Evolutionary conservation across 495 filamentous ascomycete species (phyloP), one percentile per base, ranked within the genome.

Genomic region (Daldinia bambusicola): DNA sequence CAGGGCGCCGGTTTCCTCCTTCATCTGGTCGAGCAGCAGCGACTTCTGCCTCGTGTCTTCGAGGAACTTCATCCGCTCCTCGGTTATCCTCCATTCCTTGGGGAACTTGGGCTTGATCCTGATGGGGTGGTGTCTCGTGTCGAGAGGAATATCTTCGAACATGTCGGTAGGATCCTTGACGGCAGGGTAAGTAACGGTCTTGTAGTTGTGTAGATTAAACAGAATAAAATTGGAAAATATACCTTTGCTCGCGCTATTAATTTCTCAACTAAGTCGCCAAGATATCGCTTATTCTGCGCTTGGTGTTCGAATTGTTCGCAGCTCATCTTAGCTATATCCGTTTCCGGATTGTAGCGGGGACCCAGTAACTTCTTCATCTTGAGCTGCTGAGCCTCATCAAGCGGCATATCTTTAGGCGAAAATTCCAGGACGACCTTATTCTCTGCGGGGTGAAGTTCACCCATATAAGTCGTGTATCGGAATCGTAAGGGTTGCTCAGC

Each of bases 401-500:
- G 85, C 55, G 84, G 80, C 68, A 88, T 72, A 78, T 97, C 94
- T 43, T 74, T 69, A 13, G 92, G 88, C 67, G 82, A 86, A 74
- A 98, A 95, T 77, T 97, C 93, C 31, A 98, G 87, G 6, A 98
- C 94, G 31, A 99, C 93, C 82, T 99, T 99, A 59, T 88, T 87
- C 77, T 93, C 91, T 12, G 94, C 93, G 0, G 96, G 94, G 79
- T 98, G 96, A 58, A 89, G 79, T 80, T 99, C 95, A 68, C 96
- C 96, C 86, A 98, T 88, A 80, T 98, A 98, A 52, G 89, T 92
- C n/a, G 96, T 98, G 81, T 97, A 97, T 74, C 95, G 90, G 86
- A 98, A 99, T 68, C 95, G 90, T 56, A 99, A 87, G 6, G 87
- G 82, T 69, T 91, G 84, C 53, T 89, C 83, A 52, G 80, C 78